Base-by-base conservation (phyloP, 2,329 filamentous ascomycete species). In the Plectosphaerella cucumerina region DNA sequence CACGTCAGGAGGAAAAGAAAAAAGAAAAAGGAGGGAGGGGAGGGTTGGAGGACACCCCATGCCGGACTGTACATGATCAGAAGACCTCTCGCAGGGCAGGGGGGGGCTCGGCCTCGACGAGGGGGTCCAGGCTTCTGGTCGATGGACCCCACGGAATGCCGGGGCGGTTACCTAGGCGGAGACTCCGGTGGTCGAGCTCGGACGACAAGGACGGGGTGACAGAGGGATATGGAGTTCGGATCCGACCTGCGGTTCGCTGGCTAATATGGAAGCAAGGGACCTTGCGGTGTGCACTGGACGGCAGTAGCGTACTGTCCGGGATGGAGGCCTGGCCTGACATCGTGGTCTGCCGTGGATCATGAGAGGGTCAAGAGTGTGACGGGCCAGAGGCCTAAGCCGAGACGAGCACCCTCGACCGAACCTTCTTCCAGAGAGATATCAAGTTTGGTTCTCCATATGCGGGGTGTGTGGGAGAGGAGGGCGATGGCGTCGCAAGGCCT, bases 391-490 rank as follows among this genome's bases (percentile, higher is more conserved):
- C 18, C 39, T 42, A 42, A 11, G 17, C 39, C 39, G 17, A 42
- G 17, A 37, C 33, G n/a, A 22, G 45, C 34, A 35, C 22, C n/a
- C 15, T 39, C 20, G 45, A 22, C 33, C 45, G 45, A 47, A 17
- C n/a, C 20, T 14, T 39, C 45, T 18, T 47, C 45, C 45, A 47
- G 6, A 37, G 14, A 20, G 15, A n/a, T 39, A 39, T 35, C 34
- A 47, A 47, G 31, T 47, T 33, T 47, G 45, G 45, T 47, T 20
- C 44, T 34, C 9, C n/a, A 8, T 14, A 45, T 45, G 43, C 31
- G 43, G 43, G 43, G 26, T 14, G 31, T 45, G 43, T 26, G 43
- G 43, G 43, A 18, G 26, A 31, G 6, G 26, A 31, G 26, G 23
- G 26, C 12, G 26, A 31, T 31, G 26, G 26, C 26, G 26, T 31